Percentiles rank a stretch among this genome's conserved stretches.
Evolutionary conservation across 2,329 filamentous ascomycete species (phyloP).

Genomic region (Metarhizium robertsii): DNA sequence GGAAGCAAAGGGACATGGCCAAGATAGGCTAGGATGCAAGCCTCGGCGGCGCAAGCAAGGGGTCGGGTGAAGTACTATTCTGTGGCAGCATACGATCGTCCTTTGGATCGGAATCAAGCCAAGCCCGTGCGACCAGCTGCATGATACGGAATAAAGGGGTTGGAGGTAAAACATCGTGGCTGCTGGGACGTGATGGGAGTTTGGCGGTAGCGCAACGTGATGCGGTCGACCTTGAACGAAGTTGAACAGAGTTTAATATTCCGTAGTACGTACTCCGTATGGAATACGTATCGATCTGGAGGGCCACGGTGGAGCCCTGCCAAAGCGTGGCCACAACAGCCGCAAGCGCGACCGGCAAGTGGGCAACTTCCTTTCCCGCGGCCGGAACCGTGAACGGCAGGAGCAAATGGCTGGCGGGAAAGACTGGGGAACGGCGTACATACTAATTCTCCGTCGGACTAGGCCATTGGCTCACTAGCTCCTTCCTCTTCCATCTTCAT

Average conservation of each 20-base stretch:
- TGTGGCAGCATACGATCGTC: not conserved
- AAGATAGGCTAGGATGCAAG: not conserved
- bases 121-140: not conserved
- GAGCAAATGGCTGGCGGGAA: not conserved
- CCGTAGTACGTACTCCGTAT: too few species aligned
- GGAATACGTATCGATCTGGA: not conserved
- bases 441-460: not conserved
- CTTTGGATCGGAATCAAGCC: not conserved
- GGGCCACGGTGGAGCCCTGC: constrained; percentile 1
- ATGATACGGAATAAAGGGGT: not conserved
- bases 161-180: not conserved
- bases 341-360: constrained; percentile 3
- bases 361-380: constrained; percentile 1
- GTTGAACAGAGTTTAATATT: constrained; percentile 1
- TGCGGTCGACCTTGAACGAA: not conserved
- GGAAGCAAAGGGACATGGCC: not conserved
- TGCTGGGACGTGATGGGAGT: not conserved
- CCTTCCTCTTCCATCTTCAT: not conserved
- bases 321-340: not conserved
- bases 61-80: not conserved
- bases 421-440: not conserved
- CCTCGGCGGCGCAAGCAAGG: not conserved
- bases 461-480: too few species aligned
- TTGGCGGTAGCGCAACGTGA: not conserved
- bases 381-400: not conserved